Percentiles rank a stretch among this genome's conserved stretches.
phyloP scores from a whole-genome alignment of 805 yeast genomes.

The Clavispora phyllophila region DNA sequence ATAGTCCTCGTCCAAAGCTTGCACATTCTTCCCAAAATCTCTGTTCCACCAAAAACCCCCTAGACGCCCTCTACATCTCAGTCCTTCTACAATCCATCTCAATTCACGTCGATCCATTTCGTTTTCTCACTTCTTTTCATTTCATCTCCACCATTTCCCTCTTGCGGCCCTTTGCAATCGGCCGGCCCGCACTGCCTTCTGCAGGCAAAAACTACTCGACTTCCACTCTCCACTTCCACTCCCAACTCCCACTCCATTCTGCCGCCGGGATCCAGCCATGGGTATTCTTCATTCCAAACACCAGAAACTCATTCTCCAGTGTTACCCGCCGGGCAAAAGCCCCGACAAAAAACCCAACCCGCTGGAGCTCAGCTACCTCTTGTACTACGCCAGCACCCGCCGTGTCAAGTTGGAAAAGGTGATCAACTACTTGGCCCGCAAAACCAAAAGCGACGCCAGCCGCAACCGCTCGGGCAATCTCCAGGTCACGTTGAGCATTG shows the following conservation, averaged over 20 bases:
- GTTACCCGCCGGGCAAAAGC: conserved; percentile 87
- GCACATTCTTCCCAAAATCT: too few relatives aligned
- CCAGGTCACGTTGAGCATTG: conserved; percentile 71
- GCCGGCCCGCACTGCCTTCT: background rate
- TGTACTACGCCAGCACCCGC: conserved; percentile 87
- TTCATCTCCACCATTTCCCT: too few relatives aligned
- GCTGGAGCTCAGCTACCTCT: conserved; percentile 80
- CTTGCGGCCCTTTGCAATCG: background rate
- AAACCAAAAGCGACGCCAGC: conserved; percentile 55
- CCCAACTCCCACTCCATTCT: background rate
- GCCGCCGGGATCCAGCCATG: conserved; percentile 12
- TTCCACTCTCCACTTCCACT: too few relatives aligned
- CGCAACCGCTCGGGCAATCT: conserved; percentile 71
- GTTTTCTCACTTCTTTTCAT: too few relatives aligned
- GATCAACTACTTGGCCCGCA: conserved; percentile 58
- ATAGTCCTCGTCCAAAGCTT: too few relatives aligned
- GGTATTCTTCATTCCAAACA: conserved; percentile 68
- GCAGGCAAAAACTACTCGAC: too few relatives aligned
- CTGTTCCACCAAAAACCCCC: too few relatives aligned
- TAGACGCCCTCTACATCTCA: too few relatives aligned
- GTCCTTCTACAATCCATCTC: too few relatives aligned
- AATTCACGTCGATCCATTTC: too few relatives aligned
- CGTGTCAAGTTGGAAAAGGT: conserved; percentile 87
- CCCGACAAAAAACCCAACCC: conserved; percentile 88
- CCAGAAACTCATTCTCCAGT: conserved; percentile 82